Percentiles rank a stretch among this genome's conserved stretches.
Evolutionary conservation across 2,329 filamentous ascomycete genomes (phyloP).

Genomic region (Diplocarpon rosae): DNA sequence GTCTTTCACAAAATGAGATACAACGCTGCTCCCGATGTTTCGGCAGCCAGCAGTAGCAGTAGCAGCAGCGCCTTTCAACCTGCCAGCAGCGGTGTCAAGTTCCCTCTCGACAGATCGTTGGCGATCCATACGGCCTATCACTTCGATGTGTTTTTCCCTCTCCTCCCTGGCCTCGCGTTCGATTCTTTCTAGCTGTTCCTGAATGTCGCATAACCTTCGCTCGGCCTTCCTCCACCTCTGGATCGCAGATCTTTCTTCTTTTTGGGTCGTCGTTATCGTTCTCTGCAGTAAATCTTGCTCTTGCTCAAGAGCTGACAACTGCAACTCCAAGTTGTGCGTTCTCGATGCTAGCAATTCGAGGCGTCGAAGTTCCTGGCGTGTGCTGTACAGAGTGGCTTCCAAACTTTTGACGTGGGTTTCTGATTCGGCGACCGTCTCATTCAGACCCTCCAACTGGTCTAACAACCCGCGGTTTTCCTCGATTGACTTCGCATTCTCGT

Average conservation of each 20-base stretch:
- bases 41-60: constrained; percentile 41
- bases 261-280: constrained; percentile 53
- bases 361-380: constrained; percentile 65
- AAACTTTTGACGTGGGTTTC: constrained; percentile 70
- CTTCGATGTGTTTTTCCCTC: constrained; percentile 67
- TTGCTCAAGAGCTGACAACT: constrained; percentile 67
- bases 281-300: constrained; percentile 68
- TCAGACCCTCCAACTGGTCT: constrained; percentile 75
- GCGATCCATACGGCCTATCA: constrained; percentile 73
- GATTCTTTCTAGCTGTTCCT: constrained; percentile 81
- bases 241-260: constrained; percentile 68
- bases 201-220: constrained; percentile 62
- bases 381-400: constrained; percentile 64
- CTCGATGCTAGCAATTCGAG: constrained; percentile 63
- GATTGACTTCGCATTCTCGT: constrained; percentile 64
- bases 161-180: constrained; percentile 76
- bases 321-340: constrained; percentile 68
- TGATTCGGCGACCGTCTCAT: constrained; percentile 66
- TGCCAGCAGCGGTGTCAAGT: constrained; percentile 65
- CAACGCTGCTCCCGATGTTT: constrained; percentile 52
- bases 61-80: constrained; percentile 69
- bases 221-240: constrained; percentile 82
- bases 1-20: constrained; percentile 94
- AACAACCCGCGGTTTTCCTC: constrained; percentile 75
- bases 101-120: constrained; percentile 74